A percentile compares a stretch with the other conserved stretches of the same genome.
These are phyloP conservation scores for Russula griseocarnosa DNA, from an alignment of 768 basidiomycete species.

Conservation along the genomic window DNA sequence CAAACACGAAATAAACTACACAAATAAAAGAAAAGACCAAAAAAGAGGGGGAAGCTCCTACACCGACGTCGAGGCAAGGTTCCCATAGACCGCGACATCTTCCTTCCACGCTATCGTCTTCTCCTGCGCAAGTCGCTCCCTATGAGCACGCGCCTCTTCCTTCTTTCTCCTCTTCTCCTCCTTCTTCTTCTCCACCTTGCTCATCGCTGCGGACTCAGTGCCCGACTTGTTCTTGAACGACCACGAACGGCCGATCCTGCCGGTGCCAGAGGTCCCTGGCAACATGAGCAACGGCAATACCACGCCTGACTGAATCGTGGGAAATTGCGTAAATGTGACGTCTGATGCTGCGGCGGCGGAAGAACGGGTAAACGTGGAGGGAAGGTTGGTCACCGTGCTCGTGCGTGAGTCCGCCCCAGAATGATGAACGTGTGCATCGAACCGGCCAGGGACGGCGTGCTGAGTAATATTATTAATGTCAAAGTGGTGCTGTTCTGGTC, in stretches of 20 bases:
- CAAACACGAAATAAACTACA: neutral
- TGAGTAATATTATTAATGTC: neutral
- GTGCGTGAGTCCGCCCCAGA: neutral
- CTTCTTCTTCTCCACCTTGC: conserved; percentile 29
- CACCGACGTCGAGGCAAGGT: conserved; percentile 8
- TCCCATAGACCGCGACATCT: conserved; percentile 28
- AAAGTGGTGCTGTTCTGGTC: neutral
- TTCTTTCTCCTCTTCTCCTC: conserved; percentile 46
- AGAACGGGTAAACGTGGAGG: neutral
- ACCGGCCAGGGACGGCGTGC: neutral
- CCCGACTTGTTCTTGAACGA: conserved; percentile 7
- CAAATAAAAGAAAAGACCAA: neutral
- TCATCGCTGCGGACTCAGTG: neutral
- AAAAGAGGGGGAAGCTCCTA: neutral
- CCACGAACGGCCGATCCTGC: neutral
- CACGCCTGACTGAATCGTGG: neutral
- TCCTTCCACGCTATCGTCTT: conserved; percentile 22
- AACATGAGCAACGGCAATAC: neutral
- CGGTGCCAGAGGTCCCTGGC: neutral
- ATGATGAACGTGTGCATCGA: neutral
- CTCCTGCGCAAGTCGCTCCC: conserved; percentile 38
- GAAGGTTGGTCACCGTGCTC: neutral
- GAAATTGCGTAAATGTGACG: neutral
- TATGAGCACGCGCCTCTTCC: conserved; percentile 39
- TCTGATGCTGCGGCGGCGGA: neutral